These are phyloP conservation scores for Paraurostyla sp. DNA, from an alignment of 73 alveolate species.

Conservation along the genomic window DNA sequence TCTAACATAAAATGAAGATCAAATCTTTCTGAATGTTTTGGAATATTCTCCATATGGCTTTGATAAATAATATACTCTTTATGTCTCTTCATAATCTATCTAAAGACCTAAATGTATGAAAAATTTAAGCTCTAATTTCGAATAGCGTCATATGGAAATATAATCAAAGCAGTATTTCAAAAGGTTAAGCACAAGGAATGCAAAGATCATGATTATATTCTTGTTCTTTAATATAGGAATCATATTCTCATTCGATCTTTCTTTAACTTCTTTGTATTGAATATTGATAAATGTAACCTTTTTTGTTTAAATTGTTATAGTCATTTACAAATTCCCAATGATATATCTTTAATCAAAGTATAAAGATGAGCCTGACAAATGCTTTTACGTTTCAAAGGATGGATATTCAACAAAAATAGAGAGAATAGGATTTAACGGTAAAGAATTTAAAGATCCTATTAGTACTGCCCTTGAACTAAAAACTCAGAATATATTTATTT, in stretches of 20 bases:
- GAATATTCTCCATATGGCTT: slow-evolving; percentile 5
- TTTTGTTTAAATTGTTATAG: background rate
- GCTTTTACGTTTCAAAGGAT: slow-evolving; percentile 25
- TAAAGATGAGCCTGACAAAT: slow-evolving; percentile 13
- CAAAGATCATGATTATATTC: slow-evolving; percentile 32
- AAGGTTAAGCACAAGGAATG: slow-evolving; percentile 34
- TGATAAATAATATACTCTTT: slow-evolving; percentile 6
- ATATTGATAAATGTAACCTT: slow-evolving; percentile 32
- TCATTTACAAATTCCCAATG: slow-evolving; percentile 38
- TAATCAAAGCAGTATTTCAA: slow-evolving; percentile 35
- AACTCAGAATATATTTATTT: background rate
- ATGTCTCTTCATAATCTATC: background rate
- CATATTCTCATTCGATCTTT: slow-evolving; percentile 11
- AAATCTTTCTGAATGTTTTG: background rate
- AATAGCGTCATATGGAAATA: slow-evolving; percentile 29
- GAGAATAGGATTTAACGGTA: slow-evolving; percentile 28
- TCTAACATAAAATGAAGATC: background rate
- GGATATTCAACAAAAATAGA: slow-evolving; percentile 38
- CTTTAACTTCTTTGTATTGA: background rate
- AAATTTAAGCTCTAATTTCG: background rate
- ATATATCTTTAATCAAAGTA: slow-evolving; percentile 7
- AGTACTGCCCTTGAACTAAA: slow-evolving; percentile 21
- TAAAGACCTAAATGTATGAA: slow-evolving; percentile 8
- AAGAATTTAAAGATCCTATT: slow-evolving; percentile 18
- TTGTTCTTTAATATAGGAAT: slow-evolving; percentile 18